Evolutionary conservation across 768 basidiomycete species (phyloP), one percentile per base, ranked within the genome.

Genomic region (Exsudoporus frostii): DNA sequence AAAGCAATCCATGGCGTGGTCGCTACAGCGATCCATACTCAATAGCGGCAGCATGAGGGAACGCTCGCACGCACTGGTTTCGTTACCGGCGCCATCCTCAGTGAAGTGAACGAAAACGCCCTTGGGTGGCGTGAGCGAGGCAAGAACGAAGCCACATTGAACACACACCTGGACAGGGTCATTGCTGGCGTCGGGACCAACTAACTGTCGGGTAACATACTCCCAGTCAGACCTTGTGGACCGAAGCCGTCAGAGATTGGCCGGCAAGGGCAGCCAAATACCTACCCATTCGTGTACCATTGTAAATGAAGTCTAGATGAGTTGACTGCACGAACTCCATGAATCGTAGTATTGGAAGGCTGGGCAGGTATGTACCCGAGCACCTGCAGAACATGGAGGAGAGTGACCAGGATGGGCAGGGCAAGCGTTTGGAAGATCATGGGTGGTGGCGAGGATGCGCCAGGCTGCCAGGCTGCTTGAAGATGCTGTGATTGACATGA

Each of bases 1-100:
- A 94, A 78, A 13, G 94, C 94, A 61, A 97, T 88, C 92, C 93
- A 97, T 4, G 94, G 92, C 0, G 92, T 90, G 6, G 73, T 76
- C 3, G 89, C 87, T 80, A 65, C 59, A 25, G 53, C 60, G 64
- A 49, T 48, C 45, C 24, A 60, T 47, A 39, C 37, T 60, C 34
- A 45, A 53, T 48, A 47, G 50, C 45, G 57, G 59, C 17, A 47
- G 51, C 44, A 39, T 15, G 37, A 45, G 45, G 13, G 64, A 76
- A 33, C n/a, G 67, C 52, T 77, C 76, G n/a, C 40, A 74, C 82
- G 59, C 71, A 73, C 83, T 79, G 39, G 76, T 79, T 29, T 71
- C 66, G 52, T 77, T 74, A 25, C 70, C 73, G 11, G 76, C 74
- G 48, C 70, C 72, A 25, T 76, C 74, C 64, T 93, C 93, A 0